Percentiles rank a stretch among this genome's conserved stretches.
Conservation (phyloP, 2,329 filamentous ascomycete genomes). For the Apiospora aurea region DNA sequence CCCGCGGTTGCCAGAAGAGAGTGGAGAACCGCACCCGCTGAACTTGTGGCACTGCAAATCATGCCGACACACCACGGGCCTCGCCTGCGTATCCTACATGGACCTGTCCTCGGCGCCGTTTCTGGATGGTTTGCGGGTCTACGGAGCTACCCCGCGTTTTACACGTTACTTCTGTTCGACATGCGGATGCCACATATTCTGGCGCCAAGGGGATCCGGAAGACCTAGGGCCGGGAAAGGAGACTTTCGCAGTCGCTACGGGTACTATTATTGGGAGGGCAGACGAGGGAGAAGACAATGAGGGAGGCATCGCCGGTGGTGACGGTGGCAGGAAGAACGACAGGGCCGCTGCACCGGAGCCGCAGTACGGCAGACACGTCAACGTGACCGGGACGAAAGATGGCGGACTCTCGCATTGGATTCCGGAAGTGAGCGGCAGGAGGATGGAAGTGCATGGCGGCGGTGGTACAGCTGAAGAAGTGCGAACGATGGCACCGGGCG, state of each 20-base stretch:
- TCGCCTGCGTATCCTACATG: constrained; percentile 48
- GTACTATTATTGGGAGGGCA: too few species aligned
- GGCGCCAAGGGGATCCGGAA: constrained; percentile 41
- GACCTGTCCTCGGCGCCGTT: constrained; percentile 36
- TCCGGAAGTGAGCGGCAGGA: constrained; percentile 33
- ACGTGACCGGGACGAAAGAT: too few species aligned
- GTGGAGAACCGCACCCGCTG: not conserved
- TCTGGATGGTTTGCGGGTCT: constrained; percentile 30
- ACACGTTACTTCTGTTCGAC: constrained; percentile 48
- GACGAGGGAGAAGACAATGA: too few species aligned
- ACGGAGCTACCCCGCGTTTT: constrained; percentile 26
- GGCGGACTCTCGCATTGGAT: too few species aligned
- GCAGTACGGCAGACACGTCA: too few species aligned
- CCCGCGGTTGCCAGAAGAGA: not conserved
- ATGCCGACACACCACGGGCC: constrained; percentile 44
- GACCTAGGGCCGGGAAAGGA: constrained; percentile 44
- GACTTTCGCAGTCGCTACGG: too few species aligned
- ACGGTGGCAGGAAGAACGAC: too few species aligned
- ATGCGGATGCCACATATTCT: constrained; percentile 53
- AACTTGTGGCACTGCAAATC: constrained; percentile 43
- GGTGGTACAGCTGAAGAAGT: not conserved
- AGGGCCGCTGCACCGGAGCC: too few species aligned
- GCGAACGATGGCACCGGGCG: not conserved
- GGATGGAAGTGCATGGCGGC: constrained; percentile 1
- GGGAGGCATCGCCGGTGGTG: too few species aligned